A percentile compares a stretch with the other conserved stretches of the same genome.
Conservation (phyloP, 345 rosid species). For the Carallia brachiata region DNA sequence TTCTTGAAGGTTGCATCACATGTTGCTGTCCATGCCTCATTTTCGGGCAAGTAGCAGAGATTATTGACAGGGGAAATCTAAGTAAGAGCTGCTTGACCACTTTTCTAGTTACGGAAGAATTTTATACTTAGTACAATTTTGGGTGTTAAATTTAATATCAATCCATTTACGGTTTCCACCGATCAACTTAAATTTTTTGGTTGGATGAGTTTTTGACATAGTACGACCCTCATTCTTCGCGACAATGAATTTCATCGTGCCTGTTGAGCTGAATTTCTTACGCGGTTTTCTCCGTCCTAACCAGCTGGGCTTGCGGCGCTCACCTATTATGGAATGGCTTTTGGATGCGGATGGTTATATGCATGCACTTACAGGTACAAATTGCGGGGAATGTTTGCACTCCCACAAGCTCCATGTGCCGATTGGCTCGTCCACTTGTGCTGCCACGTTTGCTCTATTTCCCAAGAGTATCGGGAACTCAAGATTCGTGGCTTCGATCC, state of each 20-base stretch:
- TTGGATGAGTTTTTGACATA: no score
- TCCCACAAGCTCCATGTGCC: conserved; percentile 51
- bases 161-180: no score
- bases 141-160: no score
- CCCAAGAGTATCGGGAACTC: conserved; percentile 63
- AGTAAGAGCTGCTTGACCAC: conserved; percentile 28
- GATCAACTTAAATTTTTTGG: no score
- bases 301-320: conserved; percentile 34
- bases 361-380: conserved; percentile 39
- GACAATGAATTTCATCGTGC: no score
- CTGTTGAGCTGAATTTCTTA: no score
- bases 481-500: conserved; percentile 45
- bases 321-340: conserved; percentile 37
- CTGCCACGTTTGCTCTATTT: conserved; percentile 47
- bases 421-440: conserved; percentile 44
- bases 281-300: not conserved
- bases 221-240: no score
- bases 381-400: conserved; percentile 35
- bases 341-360: conserved; percentile 40
- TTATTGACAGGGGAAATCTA: conserved; percentile 42
- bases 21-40: conserved; percentile 52
- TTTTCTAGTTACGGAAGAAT: no score
- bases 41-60: conserved; percentile 50
- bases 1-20: conserved; percentile 43
- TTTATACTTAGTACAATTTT: no score